Evolutionary conservation across 305 asterid genomes (phyloP).

Genomic region (Rubia balearica): DNA sequence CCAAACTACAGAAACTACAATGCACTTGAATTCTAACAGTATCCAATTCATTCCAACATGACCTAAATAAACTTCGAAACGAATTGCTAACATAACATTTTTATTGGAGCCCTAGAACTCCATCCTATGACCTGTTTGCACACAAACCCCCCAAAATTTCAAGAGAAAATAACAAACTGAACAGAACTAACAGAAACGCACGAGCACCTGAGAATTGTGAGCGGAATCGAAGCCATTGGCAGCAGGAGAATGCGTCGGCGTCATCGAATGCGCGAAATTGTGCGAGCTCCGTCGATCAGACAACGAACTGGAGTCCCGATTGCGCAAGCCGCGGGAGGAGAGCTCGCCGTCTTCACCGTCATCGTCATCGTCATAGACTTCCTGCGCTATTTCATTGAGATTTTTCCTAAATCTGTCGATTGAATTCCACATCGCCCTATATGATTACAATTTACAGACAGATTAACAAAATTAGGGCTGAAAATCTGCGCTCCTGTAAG

Average conservation of each 20-base stretch:
- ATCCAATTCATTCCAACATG: no score
- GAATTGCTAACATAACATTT: neutral
- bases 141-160: neutral
- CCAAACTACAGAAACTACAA: no score
- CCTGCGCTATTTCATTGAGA: conserved; percentile 77
- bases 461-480: neutral
- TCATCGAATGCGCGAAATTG: conserved; percentile 35
- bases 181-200: neutral
- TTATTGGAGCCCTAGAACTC: neutral
- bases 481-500: neutral
- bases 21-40: no score
- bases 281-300: conserved; percentile 57
- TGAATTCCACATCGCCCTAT: conserved; percentile 72
- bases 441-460: neutral
- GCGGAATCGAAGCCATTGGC: conserved; percentile 65
- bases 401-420: conserved; percentile 85
- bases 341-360: conserved; percentile 56
- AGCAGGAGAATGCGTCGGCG: conserved; percentile 49
- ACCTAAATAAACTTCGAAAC: neutral
- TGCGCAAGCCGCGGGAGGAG: conserved; percentile 41
- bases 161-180: neutral
- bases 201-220: conserved; percentile 41
- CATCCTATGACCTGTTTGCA: neutral
- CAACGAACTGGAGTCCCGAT: conserved; percentile 39
- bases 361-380: conserved; percentile 62